A percentile compares a stretch with the other conserved stretches of the same genome.
phyloP scores from a whole-genome alignment of 2,329 filamentous ascomycete species.

The Zymoseptoria tritici region DNA sequence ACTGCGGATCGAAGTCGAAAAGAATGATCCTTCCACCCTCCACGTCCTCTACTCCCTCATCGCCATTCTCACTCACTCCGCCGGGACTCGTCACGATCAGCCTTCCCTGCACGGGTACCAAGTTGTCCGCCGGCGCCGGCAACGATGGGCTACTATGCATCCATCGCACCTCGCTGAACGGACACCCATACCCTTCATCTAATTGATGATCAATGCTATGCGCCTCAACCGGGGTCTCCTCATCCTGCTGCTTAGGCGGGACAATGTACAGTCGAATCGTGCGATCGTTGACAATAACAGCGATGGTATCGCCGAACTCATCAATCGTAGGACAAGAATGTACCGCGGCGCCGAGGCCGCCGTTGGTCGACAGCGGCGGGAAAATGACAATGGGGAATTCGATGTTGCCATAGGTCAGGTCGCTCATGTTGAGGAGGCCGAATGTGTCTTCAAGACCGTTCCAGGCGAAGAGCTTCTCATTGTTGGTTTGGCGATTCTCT shows the following conservation, averaged over 20 bases:
- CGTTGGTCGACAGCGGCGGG: slow-evolving; percentile 31
- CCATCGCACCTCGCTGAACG: slow-evolving; percentile 31
- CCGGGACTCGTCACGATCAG: slow-evolving; percentile 32
- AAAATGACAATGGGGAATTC: slow-evolving; percentile 34
- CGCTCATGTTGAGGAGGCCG: slow-evolving; percentile 28
- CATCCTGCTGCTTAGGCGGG: slow-evolving; percentile 23
- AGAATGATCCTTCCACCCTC: slow-evolving; percentile 33
- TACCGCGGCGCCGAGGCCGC: slow-evolving; percentile 31
- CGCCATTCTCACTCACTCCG: slow-evolving; percentile 25
- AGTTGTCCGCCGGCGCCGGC: slow-evolving; percentile 20
- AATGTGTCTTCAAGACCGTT: slow-evolving; percentile 32
- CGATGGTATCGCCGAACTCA: slow-evolving; percentile 31
- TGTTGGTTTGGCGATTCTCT: slow-evolving; percentile 22
- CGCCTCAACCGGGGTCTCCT: slow-evolving; percentile 26
- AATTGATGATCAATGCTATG: slow-evolving; percentile 34
- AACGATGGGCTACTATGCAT: slow-evolving; percentile 26
- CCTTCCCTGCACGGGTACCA: slow-evolving; percentile 26
- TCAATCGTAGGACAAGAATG: slow-evolving; percentile 31
- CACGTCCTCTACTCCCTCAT: slow-evolving; percentile 28
- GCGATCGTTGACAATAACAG: slow-evolving; percentile 33
- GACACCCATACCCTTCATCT: slow-evolving; percentile 32
- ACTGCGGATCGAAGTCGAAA: slow-evolving; percentile 21
- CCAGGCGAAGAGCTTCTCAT: slow-evolving; percentile 32
- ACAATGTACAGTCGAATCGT: slow-evolving; percentile 32
- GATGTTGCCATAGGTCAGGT: slow-evolving; percentile 30